phyloP scores from a whole-genome alignment of 129 eudicot genomes.

The Rutidosis leptorrhynchoides region DNA sequence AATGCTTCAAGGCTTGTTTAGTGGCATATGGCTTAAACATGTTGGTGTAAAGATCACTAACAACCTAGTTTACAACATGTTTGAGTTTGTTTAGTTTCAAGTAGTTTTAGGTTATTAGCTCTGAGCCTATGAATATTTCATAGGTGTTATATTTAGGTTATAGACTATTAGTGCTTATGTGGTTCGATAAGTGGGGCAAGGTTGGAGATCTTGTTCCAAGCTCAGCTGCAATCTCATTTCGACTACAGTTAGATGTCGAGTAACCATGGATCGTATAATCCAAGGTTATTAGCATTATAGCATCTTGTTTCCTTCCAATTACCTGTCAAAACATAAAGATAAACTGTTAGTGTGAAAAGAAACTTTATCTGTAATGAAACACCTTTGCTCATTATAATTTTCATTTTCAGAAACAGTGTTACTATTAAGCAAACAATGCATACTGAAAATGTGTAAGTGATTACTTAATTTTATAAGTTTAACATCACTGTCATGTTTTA shows the following conservation, averaged over 20 bases:
- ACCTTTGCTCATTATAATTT: not conserved
- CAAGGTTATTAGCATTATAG: not conserved
- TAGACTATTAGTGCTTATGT: not conserved
- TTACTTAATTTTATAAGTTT: conserved; percentile 26
- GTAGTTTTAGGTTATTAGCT: not conserved
- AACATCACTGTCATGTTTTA: conserved; percentile 30
- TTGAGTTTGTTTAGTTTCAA: not conserved
- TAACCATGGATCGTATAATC: not conserved
- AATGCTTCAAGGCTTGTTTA: too few species aligned
- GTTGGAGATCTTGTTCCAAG: not conserved
- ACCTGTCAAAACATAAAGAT: conserved; percentile 12
- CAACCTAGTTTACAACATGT: not conserved
- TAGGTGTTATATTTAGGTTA: not conserved
- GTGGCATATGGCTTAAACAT: too few species aligned
- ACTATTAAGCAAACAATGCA: not conserved
- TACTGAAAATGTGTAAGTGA: conserved; percentile 9
- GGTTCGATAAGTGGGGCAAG: not conserved
- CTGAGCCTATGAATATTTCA: not conserved
- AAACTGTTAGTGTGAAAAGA: not conserved
- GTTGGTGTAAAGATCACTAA: too few species aligned
- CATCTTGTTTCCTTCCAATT: not conserved
- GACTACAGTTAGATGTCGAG: not conserved
- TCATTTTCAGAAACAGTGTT: not conserved
- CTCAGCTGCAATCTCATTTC: not conserved
- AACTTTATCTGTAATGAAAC: not conserved